Percentiles rank a stretch among this genome's conserved stretches.
Evolutionary conservation across 1,284 basidiomycete genomes (phyloP).

Genomic region (Ustilago cynodontis): DNA sequence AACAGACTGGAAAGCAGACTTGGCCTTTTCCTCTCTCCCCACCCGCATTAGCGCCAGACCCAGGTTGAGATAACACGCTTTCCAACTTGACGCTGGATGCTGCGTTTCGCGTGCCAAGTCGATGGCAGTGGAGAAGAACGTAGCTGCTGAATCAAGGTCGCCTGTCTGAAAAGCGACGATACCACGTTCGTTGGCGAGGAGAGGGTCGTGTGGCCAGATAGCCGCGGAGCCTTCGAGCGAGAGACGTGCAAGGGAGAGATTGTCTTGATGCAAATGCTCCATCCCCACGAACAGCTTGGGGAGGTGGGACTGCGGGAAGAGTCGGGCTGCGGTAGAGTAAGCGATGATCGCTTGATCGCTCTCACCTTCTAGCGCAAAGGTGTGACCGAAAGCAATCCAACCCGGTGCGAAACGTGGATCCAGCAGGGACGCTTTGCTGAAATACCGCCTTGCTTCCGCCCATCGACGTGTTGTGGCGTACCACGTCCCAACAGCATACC

Average conservation of each 20-base stretch:
- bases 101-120: constrained; percentile 77
- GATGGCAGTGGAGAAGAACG: constrained; percentile 72
- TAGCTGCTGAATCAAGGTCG: constrained; percentile 79
- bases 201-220: constrained; percentile 86
- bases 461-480: constrained; percentile 86
- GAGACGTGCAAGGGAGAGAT: constrained; percentile 84
- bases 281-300: constrained; percentile 96
- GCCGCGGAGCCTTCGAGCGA: constrained; percentile 83
- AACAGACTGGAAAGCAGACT: constrained; percentile 41
- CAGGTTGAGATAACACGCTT: constrained; percentile 79
- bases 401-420: constrained; percentile 95
- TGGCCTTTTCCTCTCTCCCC: constrained; percentile 43
- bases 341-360: constrained; percentile 94
- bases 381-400: constrained; percentile 98
- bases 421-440: constrained; percentile 90
- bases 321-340: constrained; percentile 92
- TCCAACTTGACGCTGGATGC: constrained; percentile 84
- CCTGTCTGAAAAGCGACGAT: constrained; percentile 89
- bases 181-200: constrained; percentile 90
- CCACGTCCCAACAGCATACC: constrained; percentile 99
- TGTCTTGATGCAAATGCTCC: constrained; percentile 93
- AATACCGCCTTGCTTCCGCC: constrained; percentile 66
- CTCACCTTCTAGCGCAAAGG: constrained; percentile 97
- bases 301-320: constrained; percentile 93
- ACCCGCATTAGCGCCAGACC: constrained; percentile 47